Evolutionary conservation across 208 protist genomes (phyloP).

Genomic region (Leishmania braziliensis): DNA sequence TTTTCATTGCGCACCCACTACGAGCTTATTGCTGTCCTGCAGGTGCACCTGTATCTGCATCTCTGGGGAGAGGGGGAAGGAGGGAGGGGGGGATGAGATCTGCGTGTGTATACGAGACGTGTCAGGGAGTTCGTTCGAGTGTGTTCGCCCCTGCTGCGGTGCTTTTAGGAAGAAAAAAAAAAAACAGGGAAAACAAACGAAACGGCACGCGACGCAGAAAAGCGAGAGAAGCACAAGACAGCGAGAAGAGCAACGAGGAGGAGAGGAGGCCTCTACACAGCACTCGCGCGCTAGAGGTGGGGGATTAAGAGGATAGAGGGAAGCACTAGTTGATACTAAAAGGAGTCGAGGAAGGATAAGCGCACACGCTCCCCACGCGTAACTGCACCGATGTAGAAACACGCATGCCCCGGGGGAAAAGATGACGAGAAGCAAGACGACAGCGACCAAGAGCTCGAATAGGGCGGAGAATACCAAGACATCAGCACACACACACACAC

Average conservation of each 20-base stretch:
- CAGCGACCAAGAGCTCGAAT: not conserved
- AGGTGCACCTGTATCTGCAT: not conserved
- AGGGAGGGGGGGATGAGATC: not conserved
- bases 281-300: not conserved
- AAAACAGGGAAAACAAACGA: not conserved
- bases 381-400: too few relatives aligned
- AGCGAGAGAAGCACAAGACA: not conserved
- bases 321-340: not conserved
- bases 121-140: not conserved
- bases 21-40: too few relatives aligned
- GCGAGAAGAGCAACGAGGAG: not conserved
- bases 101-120: not conserved
- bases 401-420: not conserved
- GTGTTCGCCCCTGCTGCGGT: not conserved
- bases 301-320: not conserved
- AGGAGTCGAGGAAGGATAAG: not conserved
- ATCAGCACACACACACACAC: not conserved
- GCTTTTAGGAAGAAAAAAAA: not conserved
- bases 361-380: not conserved
- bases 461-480: too few relatives aligned
- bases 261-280: not conserved
- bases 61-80: not conserved
- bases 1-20: not conserved
- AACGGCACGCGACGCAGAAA: not conserved
- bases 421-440: not conserved